Percentiles rank a stretch among this genome's conserved stretches.
These are phyloP conservation scores for Aspergillus ustus DNA, from an alignment of 2,329 filamentous ascomycete species.

Conservation along the genomic window DNA sequence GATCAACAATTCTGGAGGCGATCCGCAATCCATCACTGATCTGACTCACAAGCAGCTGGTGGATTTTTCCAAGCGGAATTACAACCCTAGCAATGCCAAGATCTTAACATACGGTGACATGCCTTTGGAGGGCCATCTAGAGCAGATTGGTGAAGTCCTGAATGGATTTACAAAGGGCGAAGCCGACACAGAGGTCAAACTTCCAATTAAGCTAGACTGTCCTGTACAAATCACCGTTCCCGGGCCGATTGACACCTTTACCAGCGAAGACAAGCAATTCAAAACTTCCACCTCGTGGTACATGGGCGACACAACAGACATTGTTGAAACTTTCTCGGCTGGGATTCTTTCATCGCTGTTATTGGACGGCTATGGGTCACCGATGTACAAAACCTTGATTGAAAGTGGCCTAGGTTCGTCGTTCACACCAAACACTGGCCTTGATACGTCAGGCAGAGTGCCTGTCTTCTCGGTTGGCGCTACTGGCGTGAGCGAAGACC, in stretches of 20 bases:
- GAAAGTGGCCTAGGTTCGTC: conserved; percentile 89
- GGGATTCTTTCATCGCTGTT: conserved; percentile 81
- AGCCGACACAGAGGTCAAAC: conserved; percentile 73
- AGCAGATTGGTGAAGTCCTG: conserved; percentile 76
- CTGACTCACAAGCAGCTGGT: conserved; percentile 88
- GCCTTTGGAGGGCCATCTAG: conserved; percentile 78
- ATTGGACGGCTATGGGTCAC: conserved; percentile 93
- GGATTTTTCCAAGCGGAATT: conserved; percentile 88
- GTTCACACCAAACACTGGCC: conserved; percentile 93
- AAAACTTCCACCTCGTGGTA: conserved; percentile 96
- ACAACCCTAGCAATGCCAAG: conserved; percentile 97
- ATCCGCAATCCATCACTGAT: conserved; percentile 95
- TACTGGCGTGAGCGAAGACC: conserved; percentile 81
- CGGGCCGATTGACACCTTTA: conserved; percentile 85
- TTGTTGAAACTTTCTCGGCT: conserved; percentile 86
- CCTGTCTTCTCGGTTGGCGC: conserved; percentile 90
- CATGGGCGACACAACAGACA: conserved; percentile 78
- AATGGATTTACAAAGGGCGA: conserved; percentile 72
- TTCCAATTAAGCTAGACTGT: conserved; percentile 73
- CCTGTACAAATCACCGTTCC: conserved; percentile 71
- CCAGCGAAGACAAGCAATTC: conserved; percentile 82
- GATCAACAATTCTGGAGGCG: conserved; percentile 95
- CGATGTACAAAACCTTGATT: conserved; percentile 84
- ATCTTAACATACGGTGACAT: conserved; percentile 95
- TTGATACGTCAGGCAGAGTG: conserved; percentile 75